Conservation (phyloP, 345 rosid species). For the Jatropha curcas region DNA sequence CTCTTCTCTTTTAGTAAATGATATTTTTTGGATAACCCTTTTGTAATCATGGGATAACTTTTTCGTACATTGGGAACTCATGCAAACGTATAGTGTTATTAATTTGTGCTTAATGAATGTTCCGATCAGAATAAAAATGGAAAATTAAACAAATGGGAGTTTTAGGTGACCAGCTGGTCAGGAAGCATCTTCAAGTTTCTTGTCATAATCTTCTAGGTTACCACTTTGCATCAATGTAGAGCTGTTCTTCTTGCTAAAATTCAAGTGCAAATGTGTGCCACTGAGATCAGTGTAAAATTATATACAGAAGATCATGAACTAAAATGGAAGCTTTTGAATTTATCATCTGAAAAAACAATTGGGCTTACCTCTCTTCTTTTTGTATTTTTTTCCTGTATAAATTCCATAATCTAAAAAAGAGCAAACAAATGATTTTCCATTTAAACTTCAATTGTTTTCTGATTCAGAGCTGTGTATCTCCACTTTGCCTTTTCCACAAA, state of each 20-base stretch:
- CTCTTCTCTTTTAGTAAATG: background rate
- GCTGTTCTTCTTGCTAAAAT: slow-evolving; percentile 13
- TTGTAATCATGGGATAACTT: background rate
- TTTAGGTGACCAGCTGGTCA: background rate
- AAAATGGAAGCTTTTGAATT: background rate
- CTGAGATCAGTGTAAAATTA: background rate
- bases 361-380: background rate
- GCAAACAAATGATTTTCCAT: slow-evolving; percentile 3
- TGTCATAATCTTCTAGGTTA: background rate
- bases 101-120: background rate
- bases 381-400: background rate
- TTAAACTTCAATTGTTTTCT: slow-evolving; percentile 62
- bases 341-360: slow-evolving; percentile 2
- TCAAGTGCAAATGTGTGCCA: background rate
- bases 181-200: background rate
- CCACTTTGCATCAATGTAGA: background rate
- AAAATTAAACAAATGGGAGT: background rate
- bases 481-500: slow-evolving; percentile 82
- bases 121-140: background rate
- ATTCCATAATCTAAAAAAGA: slow-evolving; percentile 6
- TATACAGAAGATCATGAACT: slow-evolving; percentile 11
- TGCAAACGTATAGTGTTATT: background rate
- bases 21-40: background rate
- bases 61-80: background rate
- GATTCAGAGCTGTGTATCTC: slow-evolving; percentile 70